These are phyloP conservation scores for Glarea lozoyensis DNA, from an alignment of 495 filamentous ascomycete genomes.

Conservation along the genomic window DNA sequence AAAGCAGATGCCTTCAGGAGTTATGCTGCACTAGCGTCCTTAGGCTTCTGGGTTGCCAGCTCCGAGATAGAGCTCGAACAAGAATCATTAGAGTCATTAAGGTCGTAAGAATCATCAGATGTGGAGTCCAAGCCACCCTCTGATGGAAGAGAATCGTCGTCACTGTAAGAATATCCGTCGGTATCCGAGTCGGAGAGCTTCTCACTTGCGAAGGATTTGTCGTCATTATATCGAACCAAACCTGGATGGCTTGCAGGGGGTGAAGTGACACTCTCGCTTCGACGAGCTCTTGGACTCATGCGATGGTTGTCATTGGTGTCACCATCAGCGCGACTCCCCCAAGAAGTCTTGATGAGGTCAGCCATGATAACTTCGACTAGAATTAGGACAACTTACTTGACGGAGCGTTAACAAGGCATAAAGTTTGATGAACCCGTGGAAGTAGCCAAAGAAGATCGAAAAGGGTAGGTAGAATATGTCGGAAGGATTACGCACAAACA, in stretches of 20 bases:
- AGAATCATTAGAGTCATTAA: constrained; percentile 10
- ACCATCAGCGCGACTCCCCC: constrained; percentile 60
- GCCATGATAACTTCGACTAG: neutral
- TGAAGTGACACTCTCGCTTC: constrained; percentile 37
- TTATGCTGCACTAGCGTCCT: constrained; percentile 25
- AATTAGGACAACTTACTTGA: constrained; percentile 41
- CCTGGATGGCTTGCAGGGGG: constrained; percentile 26
- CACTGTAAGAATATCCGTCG: neutral
- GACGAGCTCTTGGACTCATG: constrained; percentile 40
- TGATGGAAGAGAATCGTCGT: neutral
- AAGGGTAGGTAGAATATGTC: constrained; percentile 62
- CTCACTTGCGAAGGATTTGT: constrained; percentile 8
- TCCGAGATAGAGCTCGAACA: constrained; percentile 6
- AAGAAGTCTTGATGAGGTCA: constrained; percentile 43
- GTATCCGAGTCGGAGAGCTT: neutral
- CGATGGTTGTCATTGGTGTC: constrained; percentile 51
- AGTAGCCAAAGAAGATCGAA: constrained; percentile 70
- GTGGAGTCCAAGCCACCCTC: constrained; percentile 8
- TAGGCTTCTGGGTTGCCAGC: constrained; percentile 3
- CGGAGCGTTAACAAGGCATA: constrained; percentile 63
- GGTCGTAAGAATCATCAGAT: constrained; percentile 11
- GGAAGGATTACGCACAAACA: constrained; percentile 61
- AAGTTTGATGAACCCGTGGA: constrained; percentile 70
- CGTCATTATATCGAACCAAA: constrained; percentile 19
- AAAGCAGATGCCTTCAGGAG: constrained; percentile 6